These are phyloP conservation scores for Ophiostoma populinum DNA, from an alignment of 2,329 filamentous ascomycete genomes.

Conservation along the genomic window DNA sequence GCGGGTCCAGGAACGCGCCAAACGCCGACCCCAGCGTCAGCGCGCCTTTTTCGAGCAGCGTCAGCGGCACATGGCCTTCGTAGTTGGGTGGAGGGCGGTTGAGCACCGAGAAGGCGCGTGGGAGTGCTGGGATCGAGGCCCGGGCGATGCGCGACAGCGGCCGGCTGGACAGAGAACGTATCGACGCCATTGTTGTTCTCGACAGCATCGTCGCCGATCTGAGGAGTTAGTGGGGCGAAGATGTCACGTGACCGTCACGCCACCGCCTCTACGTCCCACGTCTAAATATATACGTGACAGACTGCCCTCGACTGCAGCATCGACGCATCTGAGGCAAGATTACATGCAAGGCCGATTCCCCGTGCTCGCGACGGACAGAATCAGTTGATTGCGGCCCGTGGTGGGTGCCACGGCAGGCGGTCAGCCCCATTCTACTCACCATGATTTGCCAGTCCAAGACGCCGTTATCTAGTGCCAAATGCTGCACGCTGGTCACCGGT, in stretches of 20 bases:
- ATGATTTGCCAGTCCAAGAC: too few relatives aligned
- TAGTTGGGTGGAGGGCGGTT: slow-evolving; percentile 78
- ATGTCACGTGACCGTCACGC: too few relatives aligned
- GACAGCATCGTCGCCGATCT: background rate
- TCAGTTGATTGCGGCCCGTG: too few relatives aligned
- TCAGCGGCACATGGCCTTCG: slow-evolving; percentile 82
- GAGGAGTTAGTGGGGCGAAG: too few relatives aligned
- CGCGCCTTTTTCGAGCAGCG: slow-evolving; percentile 53
- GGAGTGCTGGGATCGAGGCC: background rate
- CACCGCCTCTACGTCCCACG: too few relatives aligned
- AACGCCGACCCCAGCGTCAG: slow-evolving; percentile 50
- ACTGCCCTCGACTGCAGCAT: too few relatives aligned
- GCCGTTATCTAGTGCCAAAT: too few relatives aligned
- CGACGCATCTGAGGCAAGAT: slow-evolving; percentile 4
- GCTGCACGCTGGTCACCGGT: too few relatives aligned
- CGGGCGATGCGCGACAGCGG: background rate
- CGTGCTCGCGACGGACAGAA: background rate
- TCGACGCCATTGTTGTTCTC: slow-evolving; percentile 3
- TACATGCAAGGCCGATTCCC: slow-evolving; percentile 1
- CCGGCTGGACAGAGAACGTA: slow-evolving; percentile 4
- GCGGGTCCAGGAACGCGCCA: slow-evolving; percentile 53
- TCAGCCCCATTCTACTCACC: too few relatives aligned
- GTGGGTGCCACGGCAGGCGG: too few relatives aligned
- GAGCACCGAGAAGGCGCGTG: slow-evolving; percentile 54
- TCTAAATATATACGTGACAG: too few relatives aligned